These are phyloP conservation scores for Phytophthora pini DNA, from an alignment of 352 stramenopile genomes.

Conservation along the genomic window DNA sequence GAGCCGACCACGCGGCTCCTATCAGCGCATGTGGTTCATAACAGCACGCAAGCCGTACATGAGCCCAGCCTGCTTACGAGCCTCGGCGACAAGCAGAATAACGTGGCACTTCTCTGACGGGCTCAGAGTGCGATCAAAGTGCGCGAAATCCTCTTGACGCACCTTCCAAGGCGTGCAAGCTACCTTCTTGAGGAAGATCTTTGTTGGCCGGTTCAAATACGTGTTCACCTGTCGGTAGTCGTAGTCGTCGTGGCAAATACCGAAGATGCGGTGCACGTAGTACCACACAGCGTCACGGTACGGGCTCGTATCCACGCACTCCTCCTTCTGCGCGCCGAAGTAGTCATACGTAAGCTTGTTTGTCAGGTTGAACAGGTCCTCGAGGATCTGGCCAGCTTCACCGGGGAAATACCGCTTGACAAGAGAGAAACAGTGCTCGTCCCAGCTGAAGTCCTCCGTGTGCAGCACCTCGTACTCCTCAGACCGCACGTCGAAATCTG, in stretches of 20 bases:
- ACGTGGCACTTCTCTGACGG: slow-evolving; percentile 88
- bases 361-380: slow-evolving; percentile 89
- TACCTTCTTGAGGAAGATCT: slow-evolving; percentile 90
- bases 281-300: slow-evolving; percentile 89
- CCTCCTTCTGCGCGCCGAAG: slow-evolving; percentile 65
- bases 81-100: slow-evolving; percentile 82
- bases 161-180: slow-evolving; percentile 88
- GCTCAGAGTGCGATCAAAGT: slow-evolving; percentile 84
- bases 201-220: slow-evolving; percentile 84
- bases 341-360: slow-evolving; percentile 86
- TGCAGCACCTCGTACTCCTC: slow-evolving; percentile 84
- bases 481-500: slow-evolving; percentile 88
- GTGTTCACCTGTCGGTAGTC: slow-evolving; percentile 87
- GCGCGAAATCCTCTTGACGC: slow-evolving; percentile 78
- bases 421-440: slow-evolving; percentile 89
- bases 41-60: slow-evolving; percentile 89
- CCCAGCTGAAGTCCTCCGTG: slow-evolving; percentile 91
- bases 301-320: slow-evolving; percentile 76
- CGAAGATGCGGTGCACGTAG: slow-evolving; percentile 89
- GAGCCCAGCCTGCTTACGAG: slow-evolving; percentile 85
- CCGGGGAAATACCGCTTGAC: slow-evolving; percentile 86
- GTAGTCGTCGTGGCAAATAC: slow-evolving; percentile 91
- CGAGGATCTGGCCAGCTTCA: slow-evolving; percentile 81
- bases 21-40: slow-evolving; percentile 89
- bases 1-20: slow-evolving; percentile 3